phyloP scores from a whole-genome alignment of 176 grass and related monocot genomes.

The Dactylis glomerata region DNA sequence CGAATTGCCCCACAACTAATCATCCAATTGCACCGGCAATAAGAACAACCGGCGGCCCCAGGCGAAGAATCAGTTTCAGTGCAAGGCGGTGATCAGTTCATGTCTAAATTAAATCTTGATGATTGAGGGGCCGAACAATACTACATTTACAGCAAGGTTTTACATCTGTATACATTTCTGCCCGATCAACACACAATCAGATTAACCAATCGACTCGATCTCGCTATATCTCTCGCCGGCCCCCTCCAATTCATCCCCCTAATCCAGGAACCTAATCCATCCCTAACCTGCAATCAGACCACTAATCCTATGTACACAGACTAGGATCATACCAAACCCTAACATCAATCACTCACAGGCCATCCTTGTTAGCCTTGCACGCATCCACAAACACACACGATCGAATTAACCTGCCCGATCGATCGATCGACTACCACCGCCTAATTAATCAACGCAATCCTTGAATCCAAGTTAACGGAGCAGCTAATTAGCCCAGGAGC shows the following conservation, averaged over 20 bases:
- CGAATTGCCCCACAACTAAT: no score
- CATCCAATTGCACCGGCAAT: neutral
- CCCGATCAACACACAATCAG: neutral
- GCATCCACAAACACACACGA: neutral
- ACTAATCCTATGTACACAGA: conserved; percentile 20
- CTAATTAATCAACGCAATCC: neutral
- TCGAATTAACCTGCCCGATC: neutral
- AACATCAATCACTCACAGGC: conserved; percentile 7
- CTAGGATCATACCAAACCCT: neutral
- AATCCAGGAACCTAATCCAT: no score
- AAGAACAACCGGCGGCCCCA: neutral
- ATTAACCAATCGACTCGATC: neutral
- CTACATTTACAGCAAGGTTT: neutral
- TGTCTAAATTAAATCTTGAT: neutral
- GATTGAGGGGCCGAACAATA: neutral
- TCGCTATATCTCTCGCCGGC: neutral
- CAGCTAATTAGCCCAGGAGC: conserved; percentile 10
- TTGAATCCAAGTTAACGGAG: conserved; percentile 7
- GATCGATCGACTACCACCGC: neutral
- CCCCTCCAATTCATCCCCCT: neutral
- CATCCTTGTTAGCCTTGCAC: neutral
- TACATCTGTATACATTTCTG: neutral
- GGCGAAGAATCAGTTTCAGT: neutral
- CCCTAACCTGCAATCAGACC: neutral
- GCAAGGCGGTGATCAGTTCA: neutral